Percentiles rank a stretch among this genome's conserved stretches.
phyloP scores from a whole-genome alignment of 352 stramenopile genomes.

The Phytopythium montanum region DNA sequence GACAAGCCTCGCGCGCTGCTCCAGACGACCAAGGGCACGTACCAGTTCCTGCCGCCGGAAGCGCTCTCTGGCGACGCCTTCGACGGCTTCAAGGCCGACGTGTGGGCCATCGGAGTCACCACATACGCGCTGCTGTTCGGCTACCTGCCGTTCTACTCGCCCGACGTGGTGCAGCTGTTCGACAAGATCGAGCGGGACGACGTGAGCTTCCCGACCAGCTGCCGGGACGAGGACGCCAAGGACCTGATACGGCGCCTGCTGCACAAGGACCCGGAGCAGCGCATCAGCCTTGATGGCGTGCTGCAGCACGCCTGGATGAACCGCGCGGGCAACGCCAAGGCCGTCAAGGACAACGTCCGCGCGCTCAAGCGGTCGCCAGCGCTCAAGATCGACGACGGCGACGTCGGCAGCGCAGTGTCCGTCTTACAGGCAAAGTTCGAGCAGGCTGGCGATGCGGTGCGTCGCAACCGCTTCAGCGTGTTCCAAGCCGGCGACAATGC shows the following conservation, averaged over 20 bases:
- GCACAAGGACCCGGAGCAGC: constrained; percentile 68
- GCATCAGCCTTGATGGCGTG: constrained; percentile 64
- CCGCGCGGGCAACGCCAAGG: constrained; percentile 52
- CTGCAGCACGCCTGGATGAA: constrained; percentile 71
- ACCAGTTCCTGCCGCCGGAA: constrained; percentile 72
- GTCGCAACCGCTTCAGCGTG: constrained; percentile 14
- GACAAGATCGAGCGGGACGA: constrained; percentile 82
- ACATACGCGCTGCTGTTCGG: constrained; percentile 89
- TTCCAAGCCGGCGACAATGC: background rate
- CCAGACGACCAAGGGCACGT: constrained; percentile 72
- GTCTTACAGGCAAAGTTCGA: constrained; percentile 46
- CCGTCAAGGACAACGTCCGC: constrained; percentile 34
- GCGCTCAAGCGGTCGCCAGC: constrained; percentile 31
- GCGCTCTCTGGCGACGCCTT: constrained; percentile 64
- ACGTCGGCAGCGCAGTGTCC: constrained; percentile 49
- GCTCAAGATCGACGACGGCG: constrained; percentile 38
- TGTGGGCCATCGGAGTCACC: constrained; percentile 91
- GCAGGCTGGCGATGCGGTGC: constrained; percentile 27
- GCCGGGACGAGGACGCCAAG: constrained; percentile 47
- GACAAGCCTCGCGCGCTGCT: constrained; percentile 34
- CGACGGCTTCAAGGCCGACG: constrained; percentile 82
- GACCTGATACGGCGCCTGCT: constrained; percentile 72
- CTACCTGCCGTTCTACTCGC: constrained; percentile 86
- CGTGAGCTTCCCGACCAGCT: constrained; percentile 41
- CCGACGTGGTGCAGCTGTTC: constrained; percentile 84